These are phyloP conservation scores for Gynandropsis gynandra DNA, from an alignment of 345 rosid genomes.

Conservation along the genomic window DNA sequence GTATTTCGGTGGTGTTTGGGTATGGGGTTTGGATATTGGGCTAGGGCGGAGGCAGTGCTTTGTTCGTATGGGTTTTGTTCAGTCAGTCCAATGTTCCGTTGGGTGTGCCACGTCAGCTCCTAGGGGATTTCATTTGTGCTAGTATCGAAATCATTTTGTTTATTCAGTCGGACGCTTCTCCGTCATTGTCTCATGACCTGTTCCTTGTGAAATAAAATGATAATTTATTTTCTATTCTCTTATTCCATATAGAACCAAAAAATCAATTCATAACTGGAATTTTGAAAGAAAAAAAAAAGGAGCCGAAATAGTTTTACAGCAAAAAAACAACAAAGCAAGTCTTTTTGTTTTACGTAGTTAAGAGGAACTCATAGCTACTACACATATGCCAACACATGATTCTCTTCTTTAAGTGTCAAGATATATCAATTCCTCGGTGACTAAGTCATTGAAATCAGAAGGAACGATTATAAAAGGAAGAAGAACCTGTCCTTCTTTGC, in stretches of 20 bases:
- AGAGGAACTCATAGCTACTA: too few species aligned
- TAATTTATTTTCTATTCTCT: neutral
- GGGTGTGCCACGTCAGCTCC: constrained; percentile 19
- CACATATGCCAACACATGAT: too few species aligned
- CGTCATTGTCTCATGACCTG: too few species aligned
- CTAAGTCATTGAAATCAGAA: neutral
- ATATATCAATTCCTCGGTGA: neutral
- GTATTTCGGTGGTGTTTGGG: constrained; percentile 4
- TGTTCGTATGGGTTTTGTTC: constrained; percentile 1
- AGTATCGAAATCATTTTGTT: too few species aligned
- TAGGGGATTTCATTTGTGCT: too few species aligned
- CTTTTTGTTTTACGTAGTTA: too few species aligned
- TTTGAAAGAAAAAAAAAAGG: too few species aligned
- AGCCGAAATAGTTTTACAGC: too few species aligned
- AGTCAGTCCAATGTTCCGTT: neutral
- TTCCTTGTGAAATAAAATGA: neutral
- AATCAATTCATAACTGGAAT: too few species aligned
- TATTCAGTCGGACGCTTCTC: too few species aligned
- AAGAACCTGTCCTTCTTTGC: neutral
- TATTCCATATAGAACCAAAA: too few species aligned
- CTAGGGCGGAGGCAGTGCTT: constrained; percentile 9
- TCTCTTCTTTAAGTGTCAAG: neutral
- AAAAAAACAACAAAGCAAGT: too few species aligned
- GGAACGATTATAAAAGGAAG: neutral
- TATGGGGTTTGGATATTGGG: constrained; percentile 3